phyloP scores from a whole-genome alignment of 2,329 filamentous ascomycete species.

The Aspergillus luchuensis region DNA sequence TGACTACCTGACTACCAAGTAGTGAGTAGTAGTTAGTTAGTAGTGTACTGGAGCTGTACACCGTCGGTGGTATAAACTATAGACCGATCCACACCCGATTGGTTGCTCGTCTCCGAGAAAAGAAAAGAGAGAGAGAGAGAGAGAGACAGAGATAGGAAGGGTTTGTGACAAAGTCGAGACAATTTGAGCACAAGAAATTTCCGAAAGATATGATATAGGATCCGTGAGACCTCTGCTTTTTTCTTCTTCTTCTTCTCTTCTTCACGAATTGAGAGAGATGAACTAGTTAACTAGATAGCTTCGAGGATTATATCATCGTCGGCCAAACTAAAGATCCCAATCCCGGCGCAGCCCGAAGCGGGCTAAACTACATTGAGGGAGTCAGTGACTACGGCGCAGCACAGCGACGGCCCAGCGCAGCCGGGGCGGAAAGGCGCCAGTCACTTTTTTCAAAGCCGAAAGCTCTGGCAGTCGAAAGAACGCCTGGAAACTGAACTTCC shows the following conservation, averaged over 20 bases:
- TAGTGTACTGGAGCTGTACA: neutral
- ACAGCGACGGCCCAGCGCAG: constrained; percentile 33
- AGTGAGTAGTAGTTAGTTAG: neutral
- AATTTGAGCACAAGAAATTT: no score
- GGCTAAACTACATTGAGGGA: constrained; percentile 6
- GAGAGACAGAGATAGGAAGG: no score
- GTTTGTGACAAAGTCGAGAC: no score
- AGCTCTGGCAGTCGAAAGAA: constrained; percentile 14
- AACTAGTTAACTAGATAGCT: no score
- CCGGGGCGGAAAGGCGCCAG: constrained; percentile 26
- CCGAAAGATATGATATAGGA: no score
- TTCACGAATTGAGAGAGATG: no score
- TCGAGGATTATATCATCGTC: constrained; percentile 19
- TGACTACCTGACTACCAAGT: neutral
- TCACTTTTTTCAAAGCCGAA: constrained; percentile 39
- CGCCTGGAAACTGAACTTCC: constrained; percentile 10
- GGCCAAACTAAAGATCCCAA: constrained; percentile 17
- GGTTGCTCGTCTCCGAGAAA: neutral
- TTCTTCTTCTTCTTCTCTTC: no score
- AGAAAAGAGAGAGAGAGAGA: no score
- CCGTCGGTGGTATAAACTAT: neutral
- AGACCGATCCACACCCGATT: constrained; percentile 4
- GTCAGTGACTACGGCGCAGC: constrained; percentile 22
- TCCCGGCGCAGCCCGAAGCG: constrained; percentile 19
- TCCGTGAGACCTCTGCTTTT: no score